Percentiles rank a stretch among this genome's conserved stretches.
These are phyloP conservation scores for Metarhizium robertsii DNA, from an alignment of 2,329 filamentous ascomycete genomes.

Conservation along the genomic window DNA sequence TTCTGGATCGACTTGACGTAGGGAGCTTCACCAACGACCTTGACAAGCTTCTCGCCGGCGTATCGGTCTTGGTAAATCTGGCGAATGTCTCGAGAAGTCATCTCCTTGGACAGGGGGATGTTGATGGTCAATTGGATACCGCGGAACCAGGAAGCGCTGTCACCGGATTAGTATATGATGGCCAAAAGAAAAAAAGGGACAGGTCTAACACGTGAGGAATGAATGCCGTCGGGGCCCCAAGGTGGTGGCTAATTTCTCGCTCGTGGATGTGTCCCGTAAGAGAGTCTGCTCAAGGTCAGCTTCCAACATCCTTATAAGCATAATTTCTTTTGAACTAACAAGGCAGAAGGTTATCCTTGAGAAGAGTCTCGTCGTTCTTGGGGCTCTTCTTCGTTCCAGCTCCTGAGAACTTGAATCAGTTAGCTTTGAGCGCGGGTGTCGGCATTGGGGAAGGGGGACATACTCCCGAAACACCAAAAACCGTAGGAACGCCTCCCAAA, in stretches of 20 bases:
- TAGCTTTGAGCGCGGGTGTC: not conserved
- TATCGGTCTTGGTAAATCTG: constrained; percentile 95
- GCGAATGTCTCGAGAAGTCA: constrained; percentile 86
- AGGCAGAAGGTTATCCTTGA: constrained; percentile 73
- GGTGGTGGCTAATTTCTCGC: constrained; percentile 73
- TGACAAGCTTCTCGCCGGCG: constrained; percentile 90
- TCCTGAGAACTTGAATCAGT: not conserved
- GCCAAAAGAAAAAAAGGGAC: not conserved
- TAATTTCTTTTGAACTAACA: not conserved
- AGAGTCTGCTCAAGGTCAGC: constrained; percentile 47
- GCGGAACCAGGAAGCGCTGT: constrained; percentile 24
- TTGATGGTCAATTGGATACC: constrained; percentile 89
- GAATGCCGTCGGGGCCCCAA: constrained; percentile 69
- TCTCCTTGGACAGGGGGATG: constrained; percentile 74
- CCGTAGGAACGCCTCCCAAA: constrained; percentile 67
- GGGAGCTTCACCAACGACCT: constrained; percentile 81
- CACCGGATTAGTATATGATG: not conserved
- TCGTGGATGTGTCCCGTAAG: constrained; percentile 88
- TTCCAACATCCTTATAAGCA: not conserved
- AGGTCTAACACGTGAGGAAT: constrained; percentile 73
- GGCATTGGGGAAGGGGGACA: too few species aligned
- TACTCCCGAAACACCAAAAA: constrained; percentile 41
- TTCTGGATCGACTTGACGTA: constrained; percentile 69
- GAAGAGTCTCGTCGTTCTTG: constrained; percentile 81
- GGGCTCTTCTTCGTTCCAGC: constrained; percentile 89